Evolutionary conservation across 148 eudicot species (phyloP).

Genomic region (Camellia japonica): DNA sequence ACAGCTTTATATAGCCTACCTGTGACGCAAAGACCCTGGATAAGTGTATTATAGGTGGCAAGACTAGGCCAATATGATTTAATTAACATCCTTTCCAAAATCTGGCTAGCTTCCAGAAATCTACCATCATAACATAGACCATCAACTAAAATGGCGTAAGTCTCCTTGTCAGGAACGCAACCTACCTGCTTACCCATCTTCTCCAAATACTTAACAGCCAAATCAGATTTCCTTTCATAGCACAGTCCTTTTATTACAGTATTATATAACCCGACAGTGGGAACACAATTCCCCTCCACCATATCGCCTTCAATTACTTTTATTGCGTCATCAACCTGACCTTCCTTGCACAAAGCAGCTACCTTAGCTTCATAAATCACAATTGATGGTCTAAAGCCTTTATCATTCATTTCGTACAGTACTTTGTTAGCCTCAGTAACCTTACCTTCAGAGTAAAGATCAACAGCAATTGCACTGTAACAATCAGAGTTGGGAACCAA

Average conservation of each 20-base stretch:
- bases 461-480: constrained; percentile 59
- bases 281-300: constrained; percentile 64
- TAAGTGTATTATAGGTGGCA: constrained; percentile 39
- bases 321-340: constrained; percentile 63
- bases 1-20: constrained; percentile 59
- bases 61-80: constrained; percentile 51
- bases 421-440: constrained; percentile 55
- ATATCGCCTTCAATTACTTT: constrained; percentile 63
- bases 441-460: constrained; percentile 64
- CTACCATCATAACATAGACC: constrained; percentile 61
- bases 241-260: constrained; percentile 62
- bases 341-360: constrained; percentile 45
- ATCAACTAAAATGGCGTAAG: constrained; percentile 49
- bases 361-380: constrained; percentile 67
- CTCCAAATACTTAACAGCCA: constrained; percentile 57
- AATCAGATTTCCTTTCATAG: constrained; percentile 34
- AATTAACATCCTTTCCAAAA: constrained; percentile 66
- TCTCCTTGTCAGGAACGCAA: constrained; percentile 59
- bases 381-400: constrained; percentile 50
- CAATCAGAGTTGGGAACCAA: constrained; percentile 64
- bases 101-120: constrained; percentile 58
- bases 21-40: constrained; percentile 63
- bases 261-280: constrained; percentile 48
- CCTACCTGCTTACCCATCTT: constrained; percentile 67
- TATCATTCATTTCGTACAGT: constrained; percentile 53